Conservation (phyloP, 108 stramenopile genomes). For the Cyclostephanos invisitatus region DNA sequence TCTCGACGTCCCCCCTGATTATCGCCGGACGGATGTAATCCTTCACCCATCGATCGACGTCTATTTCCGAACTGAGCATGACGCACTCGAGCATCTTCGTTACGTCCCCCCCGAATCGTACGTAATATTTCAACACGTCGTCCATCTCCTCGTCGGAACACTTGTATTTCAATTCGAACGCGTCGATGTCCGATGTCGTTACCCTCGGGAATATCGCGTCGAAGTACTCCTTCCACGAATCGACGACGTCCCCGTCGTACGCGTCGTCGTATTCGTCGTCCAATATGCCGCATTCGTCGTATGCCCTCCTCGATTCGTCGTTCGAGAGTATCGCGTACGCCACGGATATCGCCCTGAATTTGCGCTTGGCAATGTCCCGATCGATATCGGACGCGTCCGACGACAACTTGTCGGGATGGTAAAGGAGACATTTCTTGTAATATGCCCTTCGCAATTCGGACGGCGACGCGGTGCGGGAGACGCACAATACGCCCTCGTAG, state of each 20-base stretch:
- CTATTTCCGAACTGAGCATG: slow-evolving; percentile 66
- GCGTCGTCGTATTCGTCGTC: slow-evolving; percentile 53
- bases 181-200: slow-evolving; percentile 69
- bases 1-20: slow-evolving; percentile 48
- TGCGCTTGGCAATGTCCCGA: slow-evolving; percentile 37
- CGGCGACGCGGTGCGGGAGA: slow-evolving; percentile 41
- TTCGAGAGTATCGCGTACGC: slow-evolving; percentile 50
- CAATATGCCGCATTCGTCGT: slow-evolving; percentile 62
- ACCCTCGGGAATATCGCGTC: slow-evolving; percentile 75
- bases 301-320: slow-evolving; percentile 49
- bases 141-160: slow-evolving; percentile 80
- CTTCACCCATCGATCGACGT: slow-evolving; percentile 73
- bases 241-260: slow-evolving; percentile 51
- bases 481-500: slow-evolving; percentile 64
- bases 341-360: slow-evolving; percentile 48
- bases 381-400: slow-evolving; percentile 15
- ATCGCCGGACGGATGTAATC: slow-evolving; percentile 84
- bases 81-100: slow-evolving; percentile 78
- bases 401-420: slow-evolving; percentile 77
- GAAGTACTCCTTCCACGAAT: slow-evolving; percentile 67
- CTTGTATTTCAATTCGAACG: slow-evolving; percentile 82
- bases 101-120: slow-evolving; percentile 68
- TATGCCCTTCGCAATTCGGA: slow-evolving; percentile 82
- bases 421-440: slow-evolving; percentile 66
- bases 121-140: slow-evolving; percentile 78